Evolutionary conservation across 164 flowering plant genomes (phyloP).

Genomic region (Protea cynaroides): DNA sequence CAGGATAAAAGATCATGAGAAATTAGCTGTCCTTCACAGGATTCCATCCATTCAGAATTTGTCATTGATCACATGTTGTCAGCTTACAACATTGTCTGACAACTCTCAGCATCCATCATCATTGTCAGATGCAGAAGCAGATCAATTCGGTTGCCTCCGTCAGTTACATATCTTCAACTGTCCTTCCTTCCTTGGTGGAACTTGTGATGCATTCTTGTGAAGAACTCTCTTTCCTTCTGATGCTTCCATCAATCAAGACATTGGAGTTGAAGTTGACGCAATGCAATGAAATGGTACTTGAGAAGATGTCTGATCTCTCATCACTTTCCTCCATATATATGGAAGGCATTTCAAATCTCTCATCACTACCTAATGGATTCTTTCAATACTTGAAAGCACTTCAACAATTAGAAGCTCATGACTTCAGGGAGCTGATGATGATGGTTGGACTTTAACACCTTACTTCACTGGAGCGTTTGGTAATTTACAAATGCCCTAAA

Average conservation of each 20-base stretch:
- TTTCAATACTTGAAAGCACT: background rate
- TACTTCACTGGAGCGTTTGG: too few species aligned
- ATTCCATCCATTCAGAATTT: too few species aligned
- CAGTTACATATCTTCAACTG: background rate
- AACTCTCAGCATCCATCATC: too few species aligned
- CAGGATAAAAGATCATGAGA: too few species aligned
- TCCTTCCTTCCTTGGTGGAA: conserved; percentile 6
- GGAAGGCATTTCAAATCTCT: background rate
- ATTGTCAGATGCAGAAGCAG: too few species aligned
- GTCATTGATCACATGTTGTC: too few species aligned
- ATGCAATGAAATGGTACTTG: background rate
- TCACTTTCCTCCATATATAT: background rate
- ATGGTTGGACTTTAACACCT: too few species aligned
- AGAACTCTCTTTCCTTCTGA: background rate
- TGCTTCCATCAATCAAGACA: background rate
- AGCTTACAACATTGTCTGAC: too few species aligned
- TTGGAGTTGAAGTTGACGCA: background rate
- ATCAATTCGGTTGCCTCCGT: background rate
- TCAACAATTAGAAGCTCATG: background rate
- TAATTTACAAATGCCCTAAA: too few species aligned
- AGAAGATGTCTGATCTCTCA: too few species aligned
- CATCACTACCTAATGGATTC: background rate
- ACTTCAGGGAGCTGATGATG: too few species aligned
- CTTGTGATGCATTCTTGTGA: conserved; percentile 10
- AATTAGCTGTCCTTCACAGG: too few species aligned